phyloP scores from a whole-genome alignment of 352 stramenopile species.

The Phytophthora podocarpi region DNA sequence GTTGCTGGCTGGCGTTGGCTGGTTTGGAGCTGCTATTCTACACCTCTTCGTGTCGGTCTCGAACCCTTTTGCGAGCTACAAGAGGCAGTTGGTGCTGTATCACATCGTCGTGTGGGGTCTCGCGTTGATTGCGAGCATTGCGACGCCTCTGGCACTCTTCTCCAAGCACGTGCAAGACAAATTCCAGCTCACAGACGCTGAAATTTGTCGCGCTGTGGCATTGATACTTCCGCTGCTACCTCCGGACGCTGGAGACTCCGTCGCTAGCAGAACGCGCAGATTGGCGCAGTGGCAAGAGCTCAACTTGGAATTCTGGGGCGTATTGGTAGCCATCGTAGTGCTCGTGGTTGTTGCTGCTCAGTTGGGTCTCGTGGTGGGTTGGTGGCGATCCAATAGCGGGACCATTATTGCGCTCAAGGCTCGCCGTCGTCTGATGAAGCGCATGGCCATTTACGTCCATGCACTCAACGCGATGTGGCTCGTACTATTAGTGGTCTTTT shows the following conservation, averaged over 20 bases:
- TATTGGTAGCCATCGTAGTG: constrained; percentile 62
- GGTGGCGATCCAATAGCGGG: constrained; percentile 80
- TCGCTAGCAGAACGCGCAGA: constrained; percentile 15
- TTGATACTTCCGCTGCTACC: constrained; percentile 59
- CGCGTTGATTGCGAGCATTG: constrained; percentile 48
- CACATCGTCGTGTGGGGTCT: constrained; percentile 58
- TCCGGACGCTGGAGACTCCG: constrained; percentile 26
- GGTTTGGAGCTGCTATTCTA: constrained; percentile 73
- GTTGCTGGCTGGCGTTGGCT: constrained; percentile 61
- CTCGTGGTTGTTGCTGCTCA: constrained; percentile 64
- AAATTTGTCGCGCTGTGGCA: constrained; percentile 58
- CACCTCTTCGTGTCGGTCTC: constrained; percentile 77
- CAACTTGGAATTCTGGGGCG: constrained; percentile 64
- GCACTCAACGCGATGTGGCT: constrained; percentile 73
- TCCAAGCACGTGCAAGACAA: constrained; percentile 34
- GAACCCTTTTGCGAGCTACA: constrained; percentile 81
- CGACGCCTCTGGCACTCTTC: constrained; percentile 52
- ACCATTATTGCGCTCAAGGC: constrained; percentile 76
- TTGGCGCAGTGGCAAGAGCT: constrained; percentile 61
- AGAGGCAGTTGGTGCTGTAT: constrained; percentile 58
- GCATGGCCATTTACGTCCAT: constrained; percentile 76
- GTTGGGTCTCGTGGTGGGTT: constrained; percentile 64
- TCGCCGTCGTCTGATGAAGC: constrained; percentile 72
- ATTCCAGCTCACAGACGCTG: constrained; percentile 46
- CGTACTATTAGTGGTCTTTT: constrained; percentile 61